Percentiles rank a stretch among this genome's conserved stretches.
These are phyloP conservation scores for Primulina tabacum DNA, from an alignment of 257 asterid genomes.

Conservation along the genomic window DNA sequence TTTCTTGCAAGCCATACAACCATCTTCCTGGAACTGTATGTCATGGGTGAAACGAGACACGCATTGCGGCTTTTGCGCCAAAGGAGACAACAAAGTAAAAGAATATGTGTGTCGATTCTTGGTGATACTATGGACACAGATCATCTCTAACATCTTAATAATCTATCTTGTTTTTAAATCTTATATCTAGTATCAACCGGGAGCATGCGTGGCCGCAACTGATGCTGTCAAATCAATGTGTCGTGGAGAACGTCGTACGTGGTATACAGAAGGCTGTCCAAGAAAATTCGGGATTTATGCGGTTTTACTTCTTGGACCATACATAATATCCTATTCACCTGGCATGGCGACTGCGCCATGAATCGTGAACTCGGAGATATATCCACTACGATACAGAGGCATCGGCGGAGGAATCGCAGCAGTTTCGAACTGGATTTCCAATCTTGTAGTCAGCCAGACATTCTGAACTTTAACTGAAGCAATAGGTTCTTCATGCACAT, in stretches of 20 bases:
- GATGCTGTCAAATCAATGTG: conserved; percentile 33
- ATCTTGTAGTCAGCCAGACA: too few relatives aligned
- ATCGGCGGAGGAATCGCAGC: conserved; percentile 61
- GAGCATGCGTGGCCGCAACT: conserved; percentile 53
- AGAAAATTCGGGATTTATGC: conserved; percentile 58
- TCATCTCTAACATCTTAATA: background rate
- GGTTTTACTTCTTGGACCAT: conserved; percentile 53
- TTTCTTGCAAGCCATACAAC: conserved; percentile 31
- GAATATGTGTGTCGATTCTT: conserved; percentile 9
- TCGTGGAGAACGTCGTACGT: conserved; percentile 36
- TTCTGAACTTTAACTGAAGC: too few relatives aligned
- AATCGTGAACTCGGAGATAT: conserved; percentile 83
- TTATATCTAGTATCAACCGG: conserved; percentile 42
- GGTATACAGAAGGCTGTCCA: conserved; percentile 76
- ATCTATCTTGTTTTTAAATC: background rate
- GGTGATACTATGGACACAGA: too few relatives aligned
- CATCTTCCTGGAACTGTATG: conserved; percentile 57
- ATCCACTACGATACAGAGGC: conserved; percentile 66
- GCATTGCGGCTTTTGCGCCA: conserved; percentile 58
- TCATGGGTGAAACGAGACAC: conserved; percentile 42
- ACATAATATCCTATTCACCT: conserved; percentile 65
- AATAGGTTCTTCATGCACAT: conserved; percentile 27
- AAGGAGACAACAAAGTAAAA: conserved; percentile 40
- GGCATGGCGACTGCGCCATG: conserved; percentile 82
- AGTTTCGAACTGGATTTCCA: too few relatives aligned